Conservation (phyloP, 768 basidiomycete genomes). For the Macrolepiota albuminosa region DNA sequence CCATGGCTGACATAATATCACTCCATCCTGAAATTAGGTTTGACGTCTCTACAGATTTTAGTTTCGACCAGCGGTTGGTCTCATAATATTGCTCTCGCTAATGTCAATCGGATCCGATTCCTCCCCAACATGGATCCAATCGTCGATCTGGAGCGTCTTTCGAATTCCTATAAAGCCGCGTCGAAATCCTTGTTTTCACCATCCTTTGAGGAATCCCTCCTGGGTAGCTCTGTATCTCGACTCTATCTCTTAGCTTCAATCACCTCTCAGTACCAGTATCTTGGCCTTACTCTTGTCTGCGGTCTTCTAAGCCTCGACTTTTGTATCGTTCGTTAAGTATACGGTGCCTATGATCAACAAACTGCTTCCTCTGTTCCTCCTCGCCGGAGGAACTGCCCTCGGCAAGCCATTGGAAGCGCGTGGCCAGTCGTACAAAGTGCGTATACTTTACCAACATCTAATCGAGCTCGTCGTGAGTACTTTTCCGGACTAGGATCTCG, state of each 20-base stretch:
- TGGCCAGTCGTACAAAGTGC: slow-evolving; percentile 6
- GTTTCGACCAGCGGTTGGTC: slow-evolving; percentile 12
- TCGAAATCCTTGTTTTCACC: slow-evolving; percentile 1
- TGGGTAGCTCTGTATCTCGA: slow-evolving; percentile 8
- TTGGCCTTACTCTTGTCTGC: not conserved
- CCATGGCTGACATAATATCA: slow-evolving; percentile 6
- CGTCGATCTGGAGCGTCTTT: slow-evolving; percentile 8
- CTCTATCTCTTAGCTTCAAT: not conserved
- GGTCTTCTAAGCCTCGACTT: slow-evolving; percentile 6
- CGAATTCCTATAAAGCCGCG: slow-evolving; percentile 12
- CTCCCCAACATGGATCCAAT: not conserved
- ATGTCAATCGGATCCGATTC: slow-evolving; percentile 6
- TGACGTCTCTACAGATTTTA: slow-evolving; percentile 8
- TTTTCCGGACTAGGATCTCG: slow-evolving; percentile 9
- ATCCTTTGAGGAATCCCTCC: slow-evolving; percentile 14
- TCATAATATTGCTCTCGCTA: slow-evolving; percentile 8
- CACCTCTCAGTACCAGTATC: not conserved
- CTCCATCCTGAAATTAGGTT: slow-evolving; percentile 1
- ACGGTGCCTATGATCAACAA: slow-evolving; percentile 10
- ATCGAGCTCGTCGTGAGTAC: not conserved
- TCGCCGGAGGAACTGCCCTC: slow-evolving; percentile 9
- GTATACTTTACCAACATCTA: not conserved
- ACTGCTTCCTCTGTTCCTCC: slow-evolving; percentile 15
- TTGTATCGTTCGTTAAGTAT: slow-evolving; percentile 2
- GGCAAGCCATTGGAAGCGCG: slow-evolving; percentile 15